These are phyloP conservation scores for Linderniella brevidens DNA, from an alignment of 257 asterid species.

Conservation along the genomic window DNA sequence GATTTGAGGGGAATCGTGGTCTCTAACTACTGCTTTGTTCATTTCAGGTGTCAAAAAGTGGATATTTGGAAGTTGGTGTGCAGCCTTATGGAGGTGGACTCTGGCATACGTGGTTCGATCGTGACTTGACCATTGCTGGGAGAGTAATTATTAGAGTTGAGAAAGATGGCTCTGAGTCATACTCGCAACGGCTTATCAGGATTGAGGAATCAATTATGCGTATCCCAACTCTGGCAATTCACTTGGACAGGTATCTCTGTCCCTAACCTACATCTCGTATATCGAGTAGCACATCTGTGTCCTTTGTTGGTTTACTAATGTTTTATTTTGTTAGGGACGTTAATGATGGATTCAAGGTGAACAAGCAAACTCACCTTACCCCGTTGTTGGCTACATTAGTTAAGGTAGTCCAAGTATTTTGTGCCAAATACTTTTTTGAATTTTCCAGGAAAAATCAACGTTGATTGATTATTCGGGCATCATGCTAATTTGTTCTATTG, in stretches of 20 bases:
- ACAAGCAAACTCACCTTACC: constrained; percentile 68
- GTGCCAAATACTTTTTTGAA: background rate
- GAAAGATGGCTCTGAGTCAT: constrained; percentile 49
- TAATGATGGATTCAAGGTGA: constrained; percentile 81
- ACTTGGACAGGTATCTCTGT: constrained; percentile 62
- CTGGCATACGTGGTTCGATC: constrained; percentile 99
- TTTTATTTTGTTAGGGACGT: constrained; percentile 40
- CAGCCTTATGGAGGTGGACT: constrained; percentile 92
- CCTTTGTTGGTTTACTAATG: constrained; percentile 4
- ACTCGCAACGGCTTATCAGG: constrained; percentile 55
- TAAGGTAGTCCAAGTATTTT: constrained; percentile 33
- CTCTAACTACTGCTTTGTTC: background rate
- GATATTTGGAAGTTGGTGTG: constrained; percentile 85
- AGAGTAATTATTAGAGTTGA: constrained; percentile 48
- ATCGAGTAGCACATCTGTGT: background rate
- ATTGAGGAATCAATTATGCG: constrained; percentile 88
- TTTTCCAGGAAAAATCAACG: background rate
- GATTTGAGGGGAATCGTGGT: background rate
- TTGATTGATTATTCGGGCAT: too few relatives aligned
- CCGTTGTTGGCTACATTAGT: constrained; percentile 88
- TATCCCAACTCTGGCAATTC: constrained; percentile 89
- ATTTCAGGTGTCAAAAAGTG: constrained; percentile 71
- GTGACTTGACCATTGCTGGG: constrained; percentile 83
- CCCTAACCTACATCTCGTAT: constrained; percentile 2
- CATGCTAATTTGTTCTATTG: too few relatives aligned